Conservation (phyloP, 768 basidiomycete genomes). For the Boletellus ananiceps region DNA sequence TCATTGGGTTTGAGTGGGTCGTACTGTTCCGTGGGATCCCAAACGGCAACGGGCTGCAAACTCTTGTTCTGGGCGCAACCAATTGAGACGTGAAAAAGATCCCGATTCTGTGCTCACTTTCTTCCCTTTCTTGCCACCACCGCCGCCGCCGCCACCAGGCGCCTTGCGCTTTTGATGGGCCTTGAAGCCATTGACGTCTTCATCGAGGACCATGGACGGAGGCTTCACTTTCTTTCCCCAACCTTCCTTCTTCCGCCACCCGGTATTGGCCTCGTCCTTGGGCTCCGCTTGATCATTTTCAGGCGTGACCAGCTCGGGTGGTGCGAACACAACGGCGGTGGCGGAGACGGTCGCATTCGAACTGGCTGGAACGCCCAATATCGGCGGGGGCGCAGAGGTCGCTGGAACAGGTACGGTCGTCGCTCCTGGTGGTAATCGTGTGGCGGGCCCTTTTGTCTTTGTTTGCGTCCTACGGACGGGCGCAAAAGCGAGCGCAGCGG, state of each 20-base stretch:
- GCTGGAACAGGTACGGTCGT: slow-evolving; percentile 45
- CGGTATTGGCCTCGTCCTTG: slow-evolving; percentile 25
- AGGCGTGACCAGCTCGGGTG: slow-evolving; percentile 49
- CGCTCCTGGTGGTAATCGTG: slow-evolving; percentile 44
- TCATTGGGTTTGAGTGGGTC: slow-evolving; percentile 84
- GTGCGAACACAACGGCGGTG: slow-evolving; percentile 67
- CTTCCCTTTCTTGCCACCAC: slow-evolving; percentile 45
- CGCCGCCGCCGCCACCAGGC: slow-evolving; percentile 36
- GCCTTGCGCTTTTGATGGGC: slow-evolving; percentile 50
- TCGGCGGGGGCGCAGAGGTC: slow-evolving; percentile 25
- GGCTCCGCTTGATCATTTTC: slow-evolving; percentile 24
- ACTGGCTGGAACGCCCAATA: slow-evolving; percentile 29
- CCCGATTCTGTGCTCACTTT: slow-evolving; percentile 44
- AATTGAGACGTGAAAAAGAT: background rate
- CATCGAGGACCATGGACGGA: slow-evolving; percentile 85
- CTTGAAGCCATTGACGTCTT: slow-evolving; percentile 83
- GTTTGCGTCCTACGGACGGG: slow-evolving; percentile 63
- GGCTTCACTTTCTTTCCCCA: slow-evolving; percentile 91
- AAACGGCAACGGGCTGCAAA: slow-evolving; percentile 45
- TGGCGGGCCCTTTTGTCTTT: slow-evolving; percentile 53
- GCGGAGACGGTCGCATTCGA: slow-evolving; percentile 37
- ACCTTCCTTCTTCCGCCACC: slow-evolving; percentile 48
- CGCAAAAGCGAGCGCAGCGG: slow-evolving; percentile 84
- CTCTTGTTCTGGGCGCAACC: slow-evolving; percentile 51
- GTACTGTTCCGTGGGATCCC: slow-evolving; percentile 80